Evolutionary conservation across 768 basidiomycete species (phyloP), one percentile per base, ranked within the genome.

Genomic region (Sarcodon aspratus): DNA sequence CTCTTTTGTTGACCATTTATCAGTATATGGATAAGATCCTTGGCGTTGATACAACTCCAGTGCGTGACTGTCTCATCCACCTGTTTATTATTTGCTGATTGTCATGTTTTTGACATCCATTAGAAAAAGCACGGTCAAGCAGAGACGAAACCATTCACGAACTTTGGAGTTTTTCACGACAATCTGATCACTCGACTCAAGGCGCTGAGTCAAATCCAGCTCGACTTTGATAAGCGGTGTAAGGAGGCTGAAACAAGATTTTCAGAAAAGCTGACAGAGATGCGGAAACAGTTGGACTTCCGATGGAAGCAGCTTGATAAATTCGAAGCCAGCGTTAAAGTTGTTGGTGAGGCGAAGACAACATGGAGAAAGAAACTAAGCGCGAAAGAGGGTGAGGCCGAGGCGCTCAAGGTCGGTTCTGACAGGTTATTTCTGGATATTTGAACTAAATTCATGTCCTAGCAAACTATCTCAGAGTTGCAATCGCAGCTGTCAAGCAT

Each of bases 21-120:
- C 92, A 96, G 66, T 93, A 94, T 60, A 77, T 95, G 73, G 94
- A 96, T 57, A 88, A 85, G 70, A 91, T 96, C 55, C 71, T 94
- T 13, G 92, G 92, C 1, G 82, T 89, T 17, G 88, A 92, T 60
- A 89, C 84, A 71, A 85, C 83, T 0, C 80, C 85, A 36, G 86
- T 90, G 55, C 55, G 85, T 70, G 13, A 2, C 21, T 32, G n/a
- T 7, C 27, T 15, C 34, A 48, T 31, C 11, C 48, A n/a, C 48
- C 42, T 46, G n/a, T 21, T 5, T 50, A 32, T 27, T 27, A 27
- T 27, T 27, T 27, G 21, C 21, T 27, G 21, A 27, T 27, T 27
- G 21, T 51, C 36, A 42, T 42, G 9, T 42, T 15, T 40, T 38
- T 27, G 21, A 27, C 6, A 2, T 42, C 27, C 9, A 42, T 27